phyloP scores from a whole-genome alignment of 257 asterid genomes.

The Forsythia suspensa region DNA sequence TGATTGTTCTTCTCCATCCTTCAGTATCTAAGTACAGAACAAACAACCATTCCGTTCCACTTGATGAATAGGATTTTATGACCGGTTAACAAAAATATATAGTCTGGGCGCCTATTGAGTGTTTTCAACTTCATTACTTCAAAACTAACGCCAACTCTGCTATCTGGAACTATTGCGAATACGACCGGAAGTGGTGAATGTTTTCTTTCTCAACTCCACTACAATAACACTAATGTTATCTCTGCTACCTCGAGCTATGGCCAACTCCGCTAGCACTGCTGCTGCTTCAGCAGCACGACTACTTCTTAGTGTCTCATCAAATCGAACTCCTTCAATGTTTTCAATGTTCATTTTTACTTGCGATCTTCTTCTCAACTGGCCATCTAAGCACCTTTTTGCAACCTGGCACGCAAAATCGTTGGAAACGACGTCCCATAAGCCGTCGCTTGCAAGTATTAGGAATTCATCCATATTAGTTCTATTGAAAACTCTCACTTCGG shows the following conservation, averaged over 20 bases:
- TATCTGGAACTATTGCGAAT: background rate
- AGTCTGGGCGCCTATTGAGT: too few species aligned
- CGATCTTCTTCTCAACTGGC: slow-evolving; percentile 20
- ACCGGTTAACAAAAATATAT: too few species aligned
- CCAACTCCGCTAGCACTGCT: slow-evolving; percentile 48
- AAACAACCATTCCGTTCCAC: too few species aligned
- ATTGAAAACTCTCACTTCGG: slow-evolving; percentile 42
- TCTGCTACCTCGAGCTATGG: slow-evolving; percentile 56
- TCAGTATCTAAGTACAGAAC: too few species aligned
- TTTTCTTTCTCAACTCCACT: slow-evolving; percentile 28
- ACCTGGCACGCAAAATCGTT: slow-evolving; percentile 61
- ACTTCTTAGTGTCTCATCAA: background rate
- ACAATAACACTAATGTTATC: slow-evolving; percentile 60
- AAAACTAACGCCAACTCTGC: background rate
- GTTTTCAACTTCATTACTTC: too few species aligned
- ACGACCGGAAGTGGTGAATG: background rate
- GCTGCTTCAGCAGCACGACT: slow-evolving; percentile 41
- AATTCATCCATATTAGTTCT: slow-evolving; percentile 50
- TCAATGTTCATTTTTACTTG: background rate
- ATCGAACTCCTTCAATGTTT: background rate
- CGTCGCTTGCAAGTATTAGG: slow-evolving; percentile 63
- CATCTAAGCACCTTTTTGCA: slow-evolving; percentile 47
- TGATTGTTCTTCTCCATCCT: too few species aligned
- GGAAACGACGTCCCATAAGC: slow-evolving; percentile 68
- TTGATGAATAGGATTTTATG: too few species aligned